Percentiles rank a stretch among this genome's conserved stretches.
Evolutionary conservation across 805 yeast genomes (phyloP).

Genomic region (Ogataea thermomethanolica): DNA sequence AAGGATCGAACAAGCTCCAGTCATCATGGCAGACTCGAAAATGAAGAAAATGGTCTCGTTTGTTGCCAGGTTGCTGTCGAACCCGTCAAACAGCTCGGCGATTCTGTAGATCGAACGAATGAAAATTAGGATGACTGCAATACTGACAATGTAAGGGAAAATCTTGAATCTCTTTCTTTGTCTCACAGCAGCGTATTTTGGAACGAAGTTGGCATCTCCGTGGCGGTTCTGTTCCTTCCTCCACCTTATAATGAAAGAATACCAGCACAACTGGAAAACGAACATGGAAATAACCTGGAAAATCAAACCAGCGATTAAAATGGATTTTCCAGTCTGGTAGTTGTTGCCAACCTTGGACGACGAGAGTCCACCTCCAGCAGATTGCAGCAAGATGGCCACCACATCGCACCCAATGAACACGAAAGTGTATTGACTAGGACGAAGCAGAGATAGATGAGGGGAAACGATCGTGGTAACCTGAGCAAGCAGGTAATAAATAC

Average conservation of each 20-base stretch:
- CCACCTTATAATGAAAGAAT: conserved; percentile 42
- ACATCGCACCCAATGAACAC: conserved; percentile 67
- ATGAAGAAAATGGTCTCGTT: conserved; percentile 58
- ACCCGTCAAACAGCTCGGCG: conserved; percentile 68
- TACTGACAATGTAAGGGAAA: conserved; percentile 44
- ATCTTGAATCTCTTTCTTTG: conserved; percentile 34
- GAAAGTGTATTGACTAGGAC: conserved; percentile 59
- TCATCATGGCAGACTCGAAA: conserved; percentile 61
- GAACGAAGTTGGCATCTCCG: conserved; percentile 36
- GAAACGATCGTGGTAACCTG: conserved; percentile 65
- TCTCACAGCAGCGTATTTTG: conserved; percentile 36
- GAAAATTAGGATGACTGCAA: conserved; percentile 51
- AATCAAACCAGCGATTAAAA: conserved; percentile 77
- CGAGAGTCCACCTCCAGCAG: conserved; percentile 73
- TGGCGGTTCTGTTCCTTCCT: conserved; percentile 23
- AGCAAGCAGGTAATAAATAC: conserved; percentile 68
- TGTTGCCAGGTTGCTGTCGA: conserved; percentile 61
- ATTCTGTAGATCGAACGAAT: conserved; percentile 72
- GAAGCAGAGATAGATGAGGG: conserved; percentile 43
- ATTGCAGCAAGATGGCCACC: conserved; percentile 63
- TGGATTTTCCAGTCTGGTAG: conserved; percentile 49
- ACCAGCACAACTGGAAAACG: conserved; percentile 50
- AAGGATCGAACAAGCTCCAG: conserved; percentile 43
- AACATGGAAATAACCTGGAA: conserved; percentile 72
- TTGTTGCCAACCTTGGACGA: conserved; percentile 37